Conservation (phyloP, 2,329 filamentous ascomycete species). For the Ustilaginoidea virens region DNA sequence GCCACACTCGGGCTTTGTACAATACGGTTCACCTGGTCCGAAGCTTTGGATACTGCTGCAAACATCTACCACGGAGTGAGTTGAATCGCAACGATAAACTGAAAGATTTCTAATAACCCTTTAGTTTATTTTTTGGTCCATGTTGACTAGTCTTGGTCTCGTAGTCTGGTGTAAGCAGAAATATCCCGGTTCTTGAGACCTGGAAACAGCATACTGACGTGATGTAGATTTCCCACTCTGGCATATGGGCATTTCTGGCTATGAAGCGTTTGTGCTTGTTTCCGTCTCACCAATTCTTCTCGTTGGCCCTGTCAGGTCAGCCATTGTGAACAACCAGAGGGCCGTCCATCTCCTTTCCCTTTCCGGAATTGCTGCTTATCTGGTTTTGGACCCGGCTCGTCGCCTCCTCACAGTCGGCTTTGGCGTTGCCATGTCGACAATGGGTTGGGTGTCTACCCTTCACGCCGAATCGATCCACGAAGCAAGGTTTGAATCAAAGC, state of each 20-base stretch:
- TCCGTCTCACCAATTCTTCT: conserved; percentile 72
- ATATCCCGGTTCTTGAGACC: background rate
- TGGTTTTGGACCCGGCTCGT: conserved; percentile 53
- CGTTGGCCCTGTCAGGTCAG: conserved; percentile 49
- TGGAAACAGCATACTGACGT: background rate
- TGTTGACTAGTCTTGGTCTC: conserved; percentile 76
- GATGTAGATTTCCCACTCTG: conserved; percentile 76
- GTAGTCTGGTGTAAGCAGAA: conserved; percentile 74
- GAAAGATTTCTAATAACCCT: conserved; percentile 7
- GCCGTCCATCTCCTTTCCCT: conserved; percentile 64
- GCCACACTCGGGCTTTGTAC: conserved; percentile 55
- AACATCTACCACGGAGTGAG: conserved; percentile 85
- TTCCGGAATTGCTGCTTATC: conserved; percentile 63
- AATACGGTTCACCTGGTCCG: conserved; percentile 55
- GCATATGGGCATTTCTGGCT: conserved; percentile 98
- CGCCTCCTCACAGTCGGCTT: conserved; percentile 74
- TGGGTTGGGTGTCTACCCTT: conserved; percentile 74
- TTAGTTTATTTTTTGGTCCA: conserved; percentile 90
- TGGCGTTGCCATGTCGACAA: conserved; percentile 62
- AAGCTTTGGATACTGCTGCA: conserved; percentile 65
- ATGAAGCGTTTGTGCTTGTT: conserved; percentile 76
- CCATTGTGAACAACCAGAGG: conserved; percentile 54
- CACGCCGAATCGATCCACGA: conserved; percentile 63
- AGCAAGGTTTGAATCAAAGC: conserved; percentile 62
- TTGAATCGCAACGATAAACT: conserved; percentile 5